Evolutionary conservation across 1,139 yeast genomes (phyloP).

Genomic region (Zhuliangozyma parablackwelliae): DNA sequence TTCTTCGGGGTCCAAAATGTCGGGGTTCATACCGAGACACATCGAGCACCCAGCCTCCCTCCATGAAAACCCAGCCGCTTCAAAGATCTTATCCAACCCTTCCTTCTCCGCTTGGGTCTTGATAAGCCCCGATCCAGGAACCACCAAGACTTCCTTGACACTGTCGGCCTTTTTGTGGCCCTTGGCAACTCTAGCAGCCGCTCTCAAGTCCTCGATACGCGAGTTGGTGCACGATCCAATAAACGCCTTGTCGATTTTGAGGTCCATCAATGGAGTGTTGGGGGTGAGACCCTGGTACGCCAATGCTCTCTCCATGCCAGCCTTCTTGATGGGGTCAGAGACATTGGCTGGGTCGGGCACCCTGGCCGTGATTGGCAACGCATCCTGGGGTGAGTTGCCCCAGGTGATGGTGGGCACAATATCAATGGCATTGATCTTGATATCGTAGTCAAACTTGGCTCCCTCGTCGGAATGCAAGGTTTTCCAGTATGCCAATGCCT

Average conservation of each 20-base stretch:
- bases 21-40: slow-evolving; percentile 99
- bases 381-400: slow-evolving; percentile 99
- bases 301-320: slow-evolving; percentile 88
- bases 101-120: slow-evolving; percentile 90
- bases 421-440: slow-evolving; percentile 75
- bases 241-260: slow-evolving; percentile 84
- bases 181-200: slow-evolving; percentile 88
- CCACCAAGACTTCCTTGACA: slow-evolving; percentile 82
- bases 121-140: slow-evolving; percentile 95
- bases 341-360: slow-evolving; percentile 86
- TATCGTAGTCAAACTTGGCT: slow-evolving; percentile 83
- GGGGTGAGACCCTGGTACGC: slow-evolving; percentile 87
- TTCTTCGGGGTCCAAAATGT: slow-evolving; percentile 88
- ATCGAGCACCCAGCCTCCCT: slow-evolving; percentile 99
- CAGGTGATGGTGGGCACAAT: slow-evolving; percentile 95
- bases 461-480: slow-evolving; percentile 83
- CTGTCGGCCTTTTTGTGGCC: slow-evolving; percentile 84
- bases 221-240: slow-evolving; percentile 98
- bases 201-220: slow-evolving; percentile 93
- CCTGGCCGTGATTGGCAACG: slow-evolving; percentile 82
- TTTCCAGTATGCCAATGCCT: slow-evolving; percentile 88
- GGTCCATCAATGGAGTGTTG: slow-evolving; percentile 70
- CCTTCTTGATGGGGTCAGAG: slow-evolving; percentile 68
- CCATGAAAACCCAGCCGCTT: slow-evolving; percentile 95
- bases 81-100: slow-evolving; percentile 87